A percentile compares a stretch with the other conserved stretches of the same genome.
phyloP scores from a whole-genome alignment of 306 rosid genomes.

The Rubus parviflorus region DNA sequence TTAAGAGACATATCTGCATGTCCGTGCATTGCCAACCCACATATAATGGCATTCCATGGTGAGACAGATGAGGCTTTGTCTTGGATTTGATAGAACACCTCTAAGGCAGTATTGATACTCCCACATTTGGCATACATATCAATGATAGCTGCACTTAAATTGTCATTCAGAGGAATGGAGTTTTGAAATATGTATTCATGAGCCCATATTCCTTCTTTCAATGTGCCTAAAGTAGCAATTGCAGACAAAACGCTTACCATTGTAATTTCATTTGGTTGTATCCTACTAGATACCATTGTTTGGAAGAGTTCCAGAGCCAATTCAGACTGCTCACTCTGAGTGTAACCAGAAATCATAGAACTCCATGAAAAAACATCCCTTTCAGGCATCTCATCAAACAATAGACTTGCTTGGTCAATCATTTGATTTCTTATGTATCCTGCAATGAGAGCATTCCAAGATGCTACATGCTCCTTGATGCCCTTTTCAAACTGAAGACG shows the following conservation, averaged over 20 bases:
- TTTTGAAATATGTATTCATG: conserved; percentile 53
- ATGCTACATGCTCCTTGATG: conserved; percentile 63
- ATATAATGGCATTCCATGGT: conserved; percentile 90
- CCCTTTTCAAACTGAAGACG: conserved; percentile 60
- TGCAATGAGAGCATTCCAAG: conserved; percentile 76
- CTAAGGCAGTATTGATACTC: conserved; percentile 63
- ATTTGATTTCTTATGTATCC: conserved; percentile 64
- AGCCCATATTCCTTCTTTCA: conserved; percentile 73
- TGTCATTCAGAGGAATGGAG: conserved; percentile 69
- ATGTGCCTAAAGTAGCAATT: conserved; percentile 69
- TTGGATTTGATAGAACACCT: conserved; percentile 55
- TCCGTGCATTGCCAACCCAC: conserved; percentile 87
- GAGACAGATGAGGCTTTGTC: conserved; percentile 52
- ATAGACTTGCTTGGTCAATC: conserved; percentile 56
- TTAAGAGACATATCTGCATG: conserved; percentile 62
- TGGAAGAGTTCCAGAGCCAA: conserved; percentile 77
- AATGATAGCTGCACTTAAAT: conserved; percentile 69
- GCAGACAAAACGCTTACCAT: conserved; percentile 88
- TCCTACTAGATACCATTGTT: conserved; percentile 55
- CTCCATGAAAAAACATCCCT: conserved; percentile 91
- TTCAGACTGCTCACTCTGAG: conserved; percentile 67
- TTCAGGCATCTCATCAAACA: conserved; percentile 67
- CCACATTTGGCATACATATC: conserved; percentile 98
- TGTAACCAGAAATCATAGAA: conserved; percentile 75
- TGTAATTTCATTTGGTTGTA: conserved; percentile 79